Percentiles rank a stretch among this genome's conserved stretches.
These are phyloP conservation scores for Cytospora paraplurivora DNA, from an alignment of 2,329 filamentous ascomycete species.

Conservation along the genomic window DNA sequence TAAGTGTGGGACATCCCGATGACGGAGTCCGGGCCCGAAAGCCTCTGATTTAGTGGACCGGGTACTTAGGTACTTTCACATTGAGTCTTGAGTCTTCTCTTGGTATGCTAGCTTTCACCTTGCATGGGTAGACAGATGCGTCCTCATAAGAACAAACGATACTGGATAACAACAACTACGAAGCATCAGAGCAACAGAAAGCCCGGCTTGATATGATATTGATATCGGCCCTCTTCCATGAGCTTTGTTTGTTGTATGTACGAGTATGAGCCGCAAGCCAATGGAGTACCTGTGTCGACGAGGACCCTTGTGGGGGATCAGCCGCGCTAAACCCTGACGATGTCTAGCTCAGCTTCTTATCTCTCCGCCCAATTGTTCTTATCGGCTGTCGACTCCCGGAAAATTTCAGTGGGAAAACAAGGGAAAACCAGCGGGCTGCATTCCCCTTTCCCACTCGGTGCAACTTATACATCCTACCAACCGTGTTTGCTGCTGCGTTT, in stretches of 20 bases:
- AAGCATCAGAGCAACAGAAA: no score
- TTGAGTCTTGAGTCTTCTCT: no score
- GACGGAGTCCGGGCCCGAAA: slow-evolving; percentile 22
- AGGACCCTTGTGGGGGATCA: slow-evolving; percentile 3
- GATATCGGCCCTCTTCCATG: no score
- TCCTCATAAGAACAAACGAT: no score
- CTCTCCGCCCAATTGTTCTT: not conserved
- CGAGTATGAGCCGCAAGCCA: not conserved
- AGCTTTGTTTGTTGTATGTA: not conserved
- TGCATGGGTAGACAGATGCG: no score
- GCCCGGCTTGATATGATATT: no score
- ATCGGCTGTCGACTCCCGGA: not conserved
- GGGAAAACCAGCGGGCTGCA: not conserved
- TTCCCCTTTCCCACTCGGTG: not conserved
- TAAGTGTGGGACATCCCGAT: slow-evolving; percentile 24
- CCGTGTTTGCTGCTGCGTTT: not conserved
- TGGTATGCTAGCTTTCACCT: no score
- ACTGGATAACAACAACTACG: no score
- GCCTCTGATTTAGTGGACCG: slow-evolving; percentile 10
- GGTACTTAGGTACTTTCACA: not conserved
- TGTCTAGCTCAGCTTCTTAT: slow-evolving; percentile 1
- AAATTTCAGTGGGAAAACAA: not conserved
- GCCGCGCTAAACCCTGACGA: not conserved
- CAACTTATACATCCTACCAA: not conserved
- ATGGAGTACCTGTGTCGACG: not conserved